Evolutionary conservation across 768 basidiomycete genomes (phyloP).

Genomic region (Imleria badia): DNA sequence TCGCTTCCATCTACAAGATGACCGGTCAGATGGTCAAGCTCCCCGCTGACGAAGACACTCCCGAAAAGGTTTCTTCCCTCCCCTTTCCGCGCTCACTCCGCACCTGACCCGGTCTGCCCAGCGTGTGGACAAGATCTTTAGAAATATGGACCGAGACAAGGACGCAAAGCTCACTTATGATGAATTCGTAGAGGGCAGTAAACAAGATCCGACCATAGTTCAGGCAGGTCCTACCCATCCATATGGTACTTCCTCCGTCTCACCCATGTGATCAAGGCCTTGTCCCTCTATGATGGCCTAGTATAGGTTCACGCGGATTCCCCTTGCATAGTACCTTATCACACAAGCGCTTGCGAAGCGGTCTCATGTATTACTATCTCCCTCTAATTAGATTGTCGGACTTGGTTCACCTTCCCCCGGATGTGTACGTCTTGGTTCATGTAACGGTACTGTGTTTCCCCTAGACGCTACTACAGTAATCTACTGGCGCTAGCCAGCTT

Average conservation of each 20-base stretch:
- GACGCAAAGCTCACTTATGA: constrained; percentile 92
- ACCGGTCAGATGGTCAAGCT: constrained; percentile 99
- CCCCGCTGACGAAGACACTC: constrained; percentile 98
- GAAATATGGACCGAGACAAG: constrained; percentile 95
- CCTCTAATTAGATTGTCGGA: constrained; percentile 26
- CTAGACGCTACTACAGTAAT: constrained; percentile 21
- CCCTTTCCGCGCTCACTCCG: background rate
- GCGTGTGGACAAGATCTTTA: constrained; percentile 99
- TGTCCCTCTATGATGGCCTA: constrained; percentile 93
- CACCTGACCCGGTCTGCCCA: constrained; percentile 34
- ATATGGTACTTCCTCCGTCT: constrained; percentile 10
- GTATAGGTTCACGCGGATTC: constrained; percentile 51
- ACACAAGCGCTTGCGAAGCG: constrained; percentile 21
- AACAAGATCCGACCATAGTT: constrained; percentile 98
- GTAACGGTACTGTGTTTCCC: constrained; percentile 23
- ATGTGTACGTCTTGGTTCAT: constrained; percentile 27
- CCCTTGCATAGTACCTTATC: constrained; percentile 21
- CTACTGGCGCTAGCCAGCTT: constrained; percentile 42
- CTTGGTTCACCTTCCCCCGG: constrained; percentile 11
- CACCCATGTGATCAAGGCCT: constrained; percentile 54
- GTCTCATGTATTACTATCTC: constrained; percentile 24
- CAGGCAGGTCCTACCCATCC: constrained; percentile 56
- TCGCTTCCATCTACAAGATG: constrained; percentile 99
- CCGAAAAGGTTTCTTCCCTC: constrained; percentile 75
- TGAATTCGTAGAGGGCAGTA: constrained; percentile 97